Evolutionary conservation across 306 rosid species (phyloP).

Genomic region (Quercus wislizeni): DNA sequence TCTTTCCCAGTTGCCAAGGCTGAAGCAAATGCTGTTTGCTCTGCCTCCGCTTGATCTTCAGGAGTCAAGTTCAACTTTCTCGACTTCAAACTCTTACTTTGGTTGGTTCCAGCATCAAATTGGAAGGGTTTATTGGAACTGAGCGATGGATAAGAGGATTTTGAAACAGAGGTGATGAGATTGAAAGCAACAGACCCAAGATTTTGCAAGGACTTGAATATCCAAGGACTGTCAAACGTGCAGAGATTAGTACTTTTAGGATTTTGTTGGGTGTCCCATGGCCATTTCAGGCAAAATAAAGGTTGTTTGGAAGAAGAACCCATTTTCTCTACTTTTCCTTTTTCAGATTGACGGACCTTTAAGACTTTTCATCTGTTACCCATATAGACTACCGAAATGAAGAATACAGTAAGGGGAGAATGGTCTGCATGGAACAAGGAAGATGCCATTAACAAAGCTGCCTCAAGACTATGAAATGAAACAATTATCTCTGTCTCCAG

Average conservation of each 20-base stretch:
- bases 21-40: conserved; percentile 76
- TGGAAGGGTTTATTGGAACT: conserved; percentile 28
- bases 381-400: background rate
- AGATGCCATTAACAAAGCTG: too few species aligned
- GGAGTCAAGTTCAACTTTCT: conserved; percentile 27
- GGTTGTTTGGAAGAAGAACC: conserved; percentile 36
- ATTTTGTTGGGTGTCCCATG: conserved; percentile 61
- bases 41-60: conserved; percentile 67
- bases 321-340: conserved; percentile 28
- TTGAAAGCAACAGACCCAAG: conserved; percentile 49
- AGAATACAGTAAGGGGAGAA: background rate
- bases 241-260: conserved; percentile 38
- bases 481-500: too few species aligned
- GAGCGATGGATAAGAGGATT: conserved; percentile 29
- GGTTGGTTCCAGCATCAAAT: conserved; percentile 21
- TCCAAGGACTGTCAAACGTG: conserved; percentile 70
- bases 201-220: conserved; percentile 66
- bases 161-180: conserved; percentile 43
- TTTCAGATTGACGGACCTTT: background rate
- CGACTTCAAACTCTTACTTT: conserved; percentile 26
- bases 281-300: conserved; percentile 69
- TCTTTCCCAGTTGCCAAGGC: conserved; percentile 75
- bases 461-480: too few species aligned
- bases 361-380: background rate
- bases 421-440: background rate